These are phyloP conservation scores for Trypanosoma caninum DNA, from an alignment of 208 protist genomes.

Conservation along the genomic window DNA sequence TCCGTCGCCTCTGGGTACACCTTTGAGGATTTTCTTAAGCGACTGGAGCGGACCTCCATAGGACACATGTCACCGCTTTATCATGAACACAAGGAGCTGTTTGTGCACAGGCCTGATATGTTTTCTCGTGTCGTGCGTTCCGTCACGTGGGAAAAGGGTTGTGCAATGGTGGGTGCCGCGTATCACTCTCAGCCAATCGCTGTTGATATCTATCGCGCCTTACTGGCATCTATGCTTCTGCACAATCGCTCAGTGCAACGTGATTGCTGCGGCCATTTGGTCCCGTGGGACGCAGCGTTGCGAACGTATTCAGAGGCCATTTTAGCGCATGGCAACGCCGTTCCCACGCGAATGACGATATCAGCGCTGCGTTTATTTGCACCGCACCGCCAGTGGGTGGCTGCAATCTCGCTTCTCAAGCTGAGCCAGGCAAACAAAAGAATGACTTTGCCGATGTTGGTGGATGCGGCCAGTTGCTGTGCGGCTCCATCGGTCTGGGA, in stretches of 20 bases:
- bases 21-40: conserved; percentile 78
- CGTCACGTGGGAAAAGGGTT: conserved; percentile 65
- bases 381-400: conserved; percentile 54
- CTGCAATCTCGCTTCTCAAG: conserved; percentile 52
- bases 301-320: conserved; percentile 61
- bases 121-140: conserved; percentile 52
- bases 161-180: conserved; percentile 60
- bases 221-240: conserved; percentile 79
- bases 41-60: conserved; percentile 71
- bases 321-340: conserved; percentile 49
- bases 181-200: conserved; percentile 69
- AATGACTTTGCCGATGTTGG: conserved; percentile 68
- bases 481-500: conserved; percentile 47
- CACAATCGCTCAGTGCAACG: conserved; percentile 61
- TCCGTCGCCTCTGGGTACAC: conserved; percentile 59
- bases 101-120: conserved; percentile 77
- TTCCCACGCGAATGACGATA: conserved; percentile 53
- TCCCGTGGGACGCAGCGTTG: conserved; percentile 67
- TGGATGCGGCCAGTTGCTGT: conserved; percentile 69
- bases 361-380: conserved; percentile 74
- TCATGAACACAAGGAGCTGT: conserved; percentile 68
- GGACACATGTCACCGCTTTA: conserved; percentile 75
- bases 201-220: conserved; percentile 48
- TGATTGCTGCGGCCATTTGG: conserved; percentile 26
- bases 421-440: conserved; percentile 59